These are phyloP conservation scores for Pseudocercospora macadamiae DNA, from an alignment of 2,329 filamentous ascomycete species.

Conservation along the genomic window DNA sequence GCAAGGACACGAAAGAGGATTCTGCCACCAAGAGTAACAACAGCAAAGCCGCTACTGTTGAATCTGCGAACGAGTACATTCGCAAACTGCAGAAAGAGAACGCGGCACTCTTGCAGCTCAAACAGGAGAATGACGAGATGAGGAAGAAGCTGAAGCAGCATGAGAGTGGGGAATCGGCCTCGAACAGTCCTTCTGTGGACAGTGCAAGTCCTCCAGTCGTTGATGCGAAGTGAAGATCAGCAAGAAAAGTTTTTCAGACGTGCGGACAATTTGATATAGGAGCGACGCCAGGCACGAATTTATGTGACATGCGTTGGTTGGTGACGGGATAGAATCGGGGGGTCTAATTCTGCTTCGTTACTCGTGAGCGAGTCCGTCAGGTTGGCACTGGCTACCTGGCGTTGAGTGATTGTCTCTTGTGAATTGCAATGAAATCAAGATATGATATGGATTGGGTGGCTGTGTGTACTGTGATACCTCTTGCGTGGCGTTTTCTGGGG, in stretches of 20 bases:
- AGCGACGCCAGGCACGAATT: neutral
- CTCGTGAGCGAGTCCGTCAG: neutral
- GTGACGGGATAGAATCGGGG: neutral
- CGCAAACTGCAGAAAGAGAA: constrained; percentile 74
- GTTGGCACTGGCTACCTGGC: neutral
- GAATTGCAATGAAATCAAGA: too few species aligned
- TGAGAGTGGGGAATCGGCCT: constrained; percentile 3
- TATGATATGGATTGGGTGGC: neutral
- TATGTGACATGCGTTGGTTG: neutral
- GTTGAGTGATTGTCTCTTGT: too few species aligned
- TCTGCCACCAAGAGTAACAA: constrained; percentile 58
- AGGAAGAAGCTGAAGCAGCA: constrained; percentile 26
- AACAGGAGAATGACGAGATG: constrained; percentile 38
- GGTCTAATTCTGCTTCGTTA: neutral
- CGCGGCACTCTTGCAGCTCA: constrained; percentile 26
- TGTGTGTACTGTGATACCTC: neutral
- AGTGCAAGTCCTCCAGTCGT: neutral
- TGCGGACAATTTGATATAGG: neutral
- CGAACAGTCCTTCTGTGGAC: neutral
- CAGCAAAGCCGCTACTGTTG: constrained; percentile 97
- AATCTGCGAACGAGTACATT: constrained; percentile 94
- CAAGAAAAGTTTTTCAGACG: too few species aligned
- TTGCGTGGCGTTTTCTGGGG: neutral
- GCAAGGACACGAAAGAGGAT: constrained; percentile 39
- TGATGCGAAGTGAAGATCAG: neutral